A percentile compares a stretch with the other conserved stretches of the same genome.
Evolutionary conservation across 1,284 basidiomycete genomes (phyloP).

Genomic region (Leccinum fuscescens): DNA sequence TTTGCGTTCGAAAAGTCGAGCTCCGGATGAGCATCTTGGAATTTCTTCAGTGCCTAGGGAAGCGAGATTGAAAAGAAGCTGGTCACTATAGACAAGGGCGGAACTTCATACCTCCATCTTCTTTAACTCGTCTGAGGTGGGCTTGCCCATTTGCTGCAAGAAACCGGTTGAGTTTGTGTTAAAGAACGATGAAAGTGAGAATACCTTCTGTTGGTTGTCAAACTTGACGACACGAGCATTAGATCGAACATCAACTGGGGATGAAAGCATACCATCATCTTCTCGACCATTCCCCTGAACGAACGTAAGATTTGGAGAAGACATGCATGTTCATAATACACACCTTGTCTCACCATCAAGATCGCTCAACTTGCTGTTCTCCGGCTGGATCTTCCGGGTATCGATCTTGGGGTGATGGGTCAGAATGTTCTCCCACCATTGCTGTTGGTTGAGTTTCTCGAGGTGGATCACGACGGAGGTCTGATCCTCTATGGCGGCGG

Average conservation of each 20-base stretch:
- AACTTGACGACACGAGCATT: slow-evolving; percentile 54
- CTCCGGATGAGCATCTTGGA: slow-evolving; percentile 88
- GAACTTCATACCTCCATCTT: slow-evolving; percentile 69
- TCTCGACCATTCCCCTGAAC: slow-evolving; percentile 93
- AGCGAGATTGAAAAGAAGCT: slow-evolving; percentile 2
- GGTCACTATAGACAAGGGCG: not conserved
- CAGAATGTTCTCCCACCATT: slow-evolving; percentile 98
- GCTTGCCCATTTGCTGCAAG: slow-evolving; percentile 88
- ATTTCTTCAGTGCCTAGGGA: slow-evolving; percentile 77
- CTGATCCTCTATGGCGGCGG: slow-evolving; percentile 66
- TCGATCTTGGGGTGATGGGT: slow-evolving; percentile 96
- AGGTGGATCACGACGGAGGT: slow-evolving; percentile 73
- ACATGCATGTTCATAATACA: slow-evolving; percentile 11
- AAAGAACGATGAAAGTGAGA: slow-evolving; percentile 1
- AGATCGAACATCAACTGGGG: slow-evolving; percentile 29
- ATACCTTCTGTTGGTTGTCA: slow-evolving; percentile 94
- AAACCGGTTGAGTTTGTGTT: not conserved
- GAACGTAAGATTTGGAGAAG: slow-evolving; percentile 6
- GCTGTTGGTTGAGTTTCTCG: slow-evolving; percentile 83
- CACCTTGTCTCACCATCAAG: slow-evolving; percentile 91
- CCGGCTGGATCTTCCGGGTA: slow-evolving; percentile 93
- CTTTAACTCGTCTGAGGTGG: slow-evolving; percentile 87
- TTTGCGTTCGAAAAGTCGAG: slow-evolving; percentile 94
- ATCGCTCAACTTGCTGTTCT: slow-evolving; percentile 94
- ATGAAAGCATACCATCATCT: slow-evolving; percentile 94